Percentiles rank a stretch among this genome's conserved stretches.
Evolutionary conservation across 345 rosid genomes (phyloP).

Genomic region (Pseudoturritis turrita): DNA sequence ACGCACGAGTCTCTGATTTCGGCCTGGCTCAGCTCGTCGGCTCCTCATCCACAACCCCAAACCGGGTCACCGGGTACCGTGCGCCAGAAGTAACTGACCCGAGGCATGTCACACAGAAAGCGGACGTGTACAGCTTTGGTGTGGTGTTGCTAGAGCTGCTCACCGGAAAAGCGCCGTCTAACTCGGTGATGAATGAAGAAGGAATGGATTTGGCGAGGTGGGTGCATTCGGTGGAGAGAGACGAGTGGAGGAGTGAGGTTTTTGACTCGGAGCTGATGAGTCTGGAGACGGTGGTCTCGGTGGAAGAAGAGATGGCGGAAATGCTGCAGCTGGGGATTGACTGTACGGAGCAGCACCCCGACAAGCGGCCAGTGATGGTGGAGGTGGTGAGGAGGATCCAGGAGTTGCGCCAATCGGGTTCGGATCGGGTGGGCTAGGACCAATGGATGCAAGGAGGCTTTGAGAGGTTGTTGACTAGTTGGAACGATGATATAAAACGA

Average conservation of each 20-base stretch:
- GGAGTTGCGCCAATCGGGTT: constrained; percentile 41
- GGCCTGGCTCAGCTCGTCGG: constrained; percentile 85
- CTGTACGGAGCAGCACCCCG: constrained; percentile 81
- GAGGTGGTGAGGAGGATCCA: constrained; percentile 58
- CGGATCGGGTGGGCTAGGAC: constrained; percentile 26
- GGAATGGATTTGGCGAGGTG: constrained; percentile 94
- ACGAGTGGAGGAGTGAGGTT: constrained; percentile 84
- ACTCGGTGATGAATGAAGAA: constrained; percentile 78
- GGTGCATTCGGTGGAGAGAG: constrained; percentile 85
- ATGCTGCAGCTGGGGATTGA: constrained; percentile 84
- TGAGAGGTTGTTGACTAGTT: background rate
- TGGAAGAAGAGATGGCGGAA: constrained; percentile 81
- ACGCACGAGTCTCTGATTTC: constrained; percentile 89
- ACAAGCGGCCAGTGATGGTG: constrained; percentile 64
- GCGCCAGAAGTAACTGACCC: constrained; percentile 97
- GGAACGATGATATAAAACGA: background rate
- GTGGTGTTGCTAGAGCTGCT: constrained; percentile 79
- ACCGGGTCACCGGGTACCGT: constrained; percentile 76
- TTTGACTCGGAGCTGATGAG: constrained; percentile 86
- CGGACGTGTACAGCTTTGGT: constrained; percentile 95
- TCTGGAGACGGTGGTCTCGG: constrained; percentile 39
- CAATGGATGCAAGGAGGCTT: background rate
- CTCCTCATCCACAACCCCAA: constrained; percentile 63
- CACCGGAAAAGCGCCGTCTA: constrained; percentile 86
- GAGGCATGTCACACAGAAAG: constrained; percentile 82